A percentile compares a stretch with the other conserved stretches of the same genome.
phyloP scores from a whole-genome alignment of 2,329 filamentous ascomycete species.

The Neopestalotiopsis clavispora region DNA sequence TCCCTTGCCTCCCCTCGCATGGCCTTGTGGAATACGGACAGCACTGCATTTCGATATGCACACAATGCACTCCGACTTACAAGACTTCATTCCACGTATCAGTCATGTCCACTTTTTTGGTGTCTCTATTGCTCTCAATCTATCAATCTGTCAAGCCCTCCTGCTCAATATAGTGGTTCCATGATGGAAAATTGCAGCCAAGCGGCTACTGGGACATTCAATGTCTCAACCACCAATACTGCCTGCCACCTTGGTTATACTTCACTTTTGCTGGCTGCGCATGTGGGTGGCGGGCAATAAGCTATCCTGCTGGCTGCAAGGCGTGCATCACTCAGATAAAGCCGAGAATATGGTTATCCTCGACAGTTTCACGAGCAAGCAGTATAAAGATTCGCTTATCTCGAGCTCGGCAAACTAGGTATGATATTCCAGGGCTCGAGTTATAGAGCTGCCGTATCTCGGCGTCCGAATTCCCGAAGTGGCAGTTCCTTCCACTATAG shows the following conservation, averaged over 20 bases:
- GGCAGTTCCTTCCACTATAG: slow-evolving; percentile 3
- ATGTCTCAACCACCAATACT: neutral
- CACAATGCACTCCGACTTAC: neutral
- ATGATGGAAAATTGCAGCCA: neutral
- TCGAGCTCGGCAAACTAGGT: neutral
- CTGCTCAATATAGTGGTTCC: neutral
- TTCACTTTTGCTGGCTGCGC: neutral
- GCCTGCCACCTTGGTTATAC: neutral
- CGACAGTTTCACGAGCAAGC: neutral
- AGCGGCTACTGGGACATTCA: neutral
- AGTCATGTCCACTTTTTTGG: neutral
- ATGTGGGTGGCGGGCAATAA: neutral
- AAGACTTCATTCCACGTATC: neutral
- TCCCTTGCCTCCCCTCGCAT: neutral
- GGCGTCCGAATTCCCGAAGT: slow-evolving; percentile 3
- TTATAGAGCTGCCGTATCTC: slow-evolving; percentile 7
- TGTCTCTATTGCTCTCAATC: neutral
- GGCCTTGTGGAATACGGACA: neutral
- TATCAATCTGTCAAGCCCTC: neutral
- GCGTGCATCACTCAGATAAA: neutral
- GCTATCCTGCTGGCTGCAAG: neutral
- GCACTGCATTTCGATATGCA: neutral
- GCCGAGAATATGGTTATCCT: neutral
- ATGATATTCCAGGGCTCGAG: neutral
- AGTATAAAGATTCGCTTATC: slow-evolving; percentile 1